phyloP scores from a whole-genome alignment of 1,139 yeast species.

The Insectozyma bohioensis region DNA sequence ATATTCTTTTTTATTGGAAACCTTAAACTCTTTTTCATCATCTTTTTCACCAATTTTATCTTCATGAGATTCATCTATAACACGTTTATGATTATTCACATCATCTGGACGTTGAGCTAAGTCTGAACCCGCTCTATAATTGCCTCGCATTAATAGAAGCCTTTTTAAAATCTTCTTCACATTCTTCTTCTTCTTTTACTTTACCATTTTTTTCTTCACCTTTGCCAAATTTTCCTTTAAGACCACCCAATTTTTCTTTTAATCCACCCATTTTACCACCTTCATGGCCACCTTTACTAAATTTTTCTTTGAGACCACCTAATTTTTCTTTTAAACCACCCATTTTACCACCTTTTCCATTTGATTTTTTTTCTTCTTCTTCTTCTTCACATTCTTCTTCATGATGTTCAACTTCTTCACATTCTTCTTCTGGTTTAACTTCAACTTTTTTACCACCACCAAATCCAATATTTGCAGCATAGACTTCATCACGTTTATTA shows the following conservation, averaged over 20 bases:
- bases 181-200: conserved; percentile 1
- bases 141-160: conserved; percentile 2
- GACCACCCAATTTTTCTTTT: conserved; percentile 4
- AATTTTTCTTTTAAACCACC: conserved; percentile 4
- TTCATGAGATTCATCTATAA: conserved; percentile 1
- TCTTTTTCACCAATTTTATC: not conserved
- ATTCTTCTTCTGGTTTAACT: conserved; percentile 1
- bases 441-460: not conserved
- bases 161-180: conserved; percentile 1
- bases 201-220: conserved; percentile 2
- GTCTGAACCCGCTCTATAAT: too few relatives aligned
- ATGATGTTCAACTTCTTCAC: conserved; percentile 3
- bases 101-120: too few relatives aligned
- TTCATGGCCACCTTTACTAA: too few relatives aligned
- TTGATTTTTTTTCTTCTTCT: conserved; percentile 1
- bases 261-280: conserved; percentile 4
- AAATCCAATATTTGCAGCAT: conserved; percentile 5
- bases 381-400: conserved; percentile 2
- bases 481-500: not conserved
- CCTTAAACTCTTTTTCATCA: not conserved
- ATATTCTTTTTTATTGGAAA: not conserved
- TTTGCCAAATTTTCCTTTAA: conserved; percentile 7
- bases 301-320: conserved; percentile 3
- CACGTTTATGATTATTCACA: too few relatives aligned
- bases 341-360: conserved; percentile 4